These are phyloP conservation scores for Stylonectria norvegica DNA, from an alignment of 2,329 filamentous ascomycete genomes.

Conservation along the genomic window DNA sequence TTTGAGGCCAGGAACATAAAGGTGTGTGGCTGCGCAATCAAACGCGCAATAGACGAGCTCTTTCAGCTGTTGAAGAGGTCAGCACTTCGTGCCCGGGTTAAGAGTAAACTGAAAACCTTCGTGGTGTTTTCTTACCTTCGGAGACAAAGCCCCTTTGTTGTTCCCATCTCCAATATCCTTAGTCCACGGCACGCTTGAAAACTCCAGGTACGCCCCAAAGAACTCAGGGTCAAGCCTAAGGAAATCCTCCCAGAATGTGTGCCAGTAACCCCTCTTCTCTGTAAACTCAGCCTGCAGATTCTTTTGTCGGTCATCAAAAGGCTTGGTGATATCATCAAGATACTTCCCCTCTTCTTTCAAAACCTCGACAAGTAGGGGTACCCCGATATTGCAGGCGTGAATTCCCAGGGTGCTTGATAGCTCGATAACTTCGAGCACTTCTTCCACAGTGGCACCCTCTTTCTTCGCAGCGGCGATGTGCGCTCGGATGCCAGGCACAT, in stretches of 20 bases:
- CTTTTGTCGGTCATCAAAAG: neutral
- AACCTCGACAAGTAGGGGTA: neutral
- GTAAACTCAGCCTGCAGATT: neutral
- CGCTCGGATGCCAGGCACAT: neutral
- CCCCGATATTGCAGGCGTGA: neutral
- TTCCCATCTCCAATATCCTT: neutral
- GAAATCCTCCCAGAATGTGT: neutral
- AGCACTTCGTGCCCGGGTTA: neutral
- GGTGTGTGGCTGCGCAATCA: neutral
- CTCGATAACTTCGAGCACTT: neutral
- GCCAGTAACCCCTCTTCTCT: neutral
- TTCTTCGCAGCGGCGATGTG: neutral
- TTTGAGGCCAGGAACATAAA: neutral
- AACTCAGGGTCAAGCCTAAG: neutral
- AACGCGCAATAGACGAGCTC: neutral
- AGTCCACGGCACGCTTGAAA: neutral
- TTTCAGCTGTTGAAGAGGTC: neutral
- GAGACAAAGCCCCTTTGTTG: neutral
- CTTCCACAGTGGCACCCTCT: neutral
- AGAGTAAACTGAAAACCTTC: no score
- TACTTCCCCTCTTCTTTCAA: neutral
- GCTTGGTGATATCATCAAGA: neutral
- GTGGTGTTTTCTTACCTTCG: neutral
- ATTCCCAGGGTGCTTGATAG: neutral
- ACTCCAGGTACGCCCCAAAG: neutral